Evolutionary conservation across 805 yeast species (phyloP).

Genomic region (Ogataea chonburiensis): DNA sequence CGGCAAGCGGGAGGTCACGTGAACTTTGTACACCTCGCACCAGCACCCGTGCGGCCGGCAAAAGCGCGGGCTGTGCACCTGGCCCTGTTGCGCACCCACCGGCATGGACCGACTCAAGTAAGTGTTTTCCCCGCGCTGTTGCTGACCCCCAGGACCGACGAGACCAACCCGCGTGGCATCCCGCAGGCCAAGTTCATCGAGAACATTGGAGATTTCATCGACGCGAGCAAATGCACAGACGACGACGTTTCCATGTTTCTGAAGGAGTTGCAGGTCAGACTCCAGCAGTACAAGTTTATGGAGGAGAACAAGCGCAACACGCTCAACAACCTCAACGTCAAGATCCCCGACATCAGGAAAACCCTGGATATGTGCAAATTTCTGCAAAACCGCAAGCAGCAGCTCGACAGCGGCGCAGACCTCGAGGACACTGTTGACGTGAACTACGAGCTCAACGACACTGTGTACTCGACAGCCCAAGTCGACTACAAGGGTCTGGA

Average conservation of each 20-base stretch:
- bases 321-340: conserved; percentile 52
- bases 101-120: conserved; percentile 24
- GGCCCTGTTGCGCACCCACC: too few species aligned
- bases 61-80: too few species aligned
- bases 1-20: conserved; percentile 5
- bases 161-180: conserved; percentile 87
- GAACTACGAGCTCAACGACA: conserved; percentile 91
- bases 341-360: conserved; percentile 90
- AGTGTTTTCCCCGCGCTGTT: too few species aligned
- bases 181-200: conserved; percentile 96
- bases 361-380: conserved; percentile 72
- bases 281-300: conserved; percentile 91
- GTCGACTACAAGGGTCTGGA: conserved; percentile 56
- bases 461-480: conserved; percentile 81
- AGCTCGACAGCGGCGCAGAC: conserved; percentile 31
- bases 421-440: conserved; percentile 51
- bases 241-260: conserved; percentile 47
- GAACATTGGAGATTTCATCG: conserved; percentile 71
- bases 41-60: too few species aligned
- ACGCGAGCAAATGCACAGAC: conserved; percentile 36
- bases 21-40: too few species aligned
- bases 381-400: conserved; percentile 48
- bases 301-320: conserved; percentile 54
- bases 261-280: conserved; percentile 76
- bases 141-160: conserved; percentile 43